Evolutionary conservation across 345 rosid genomes (phyloP), one percentile per base, ranked within the genome.

Genomic region (Murraya koenigii): DNA sequence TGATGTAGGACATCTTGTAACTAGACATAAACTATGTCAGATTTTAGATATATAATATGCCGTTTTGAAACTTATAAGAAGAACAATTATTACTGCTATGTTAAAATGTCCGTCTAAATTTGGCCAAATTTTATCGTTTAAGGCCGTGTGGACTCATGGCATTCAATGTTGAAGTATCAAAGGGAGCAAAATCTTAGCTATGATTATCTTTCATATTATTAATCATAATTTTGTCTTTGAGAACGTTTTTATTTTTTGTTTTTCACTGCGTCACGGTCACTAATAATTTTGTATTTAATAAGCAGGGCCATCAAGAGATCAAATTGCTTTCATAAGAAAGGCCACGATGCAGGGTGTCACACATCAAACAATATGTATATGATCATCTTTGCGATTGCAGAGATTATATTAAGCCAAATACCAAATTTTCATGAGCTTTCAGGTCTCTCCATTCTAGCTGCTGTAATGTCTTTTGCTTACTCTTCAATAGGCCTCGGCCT

Each of bases 401-500:
- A 95, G 78, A 79, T 93, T 22, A 22, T 93, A 63, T 86, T 94
- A 9, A 91, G 97, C 87, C 97, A 95, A 74, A 93, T 91, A 73
- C 95, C 95, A 5, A 86, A 92, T 78, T 95, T 95, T 44, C 91
- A 91, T 83, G 81, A 93, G 77, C 97, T 95, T 47, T 88, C 97
- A 33, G 89, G 88, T 89, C 97, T 95, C 80, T 95, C 98, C 2
- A 77, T 90, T 38, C 36, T 95, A 3, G 97, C 97, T 0, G 95
- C 97, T 26, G 69, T 93, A 55, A 93, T 95, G 98, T 95, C 97
- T 52, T 93, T 95, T 28, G 82, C 91, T 69, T 95, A 95, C 58
- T 80, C 97, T 9, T 76, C 86, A n/a, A 90, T 93, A 2, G 97
- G 97, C 59, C 81, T 91, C 9, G 95, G 92, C 7, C 94, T 95